phyloP scores from a whole-genome alignment of 768 basidiomycete genomes.

The Trametes punicea region DNA sequence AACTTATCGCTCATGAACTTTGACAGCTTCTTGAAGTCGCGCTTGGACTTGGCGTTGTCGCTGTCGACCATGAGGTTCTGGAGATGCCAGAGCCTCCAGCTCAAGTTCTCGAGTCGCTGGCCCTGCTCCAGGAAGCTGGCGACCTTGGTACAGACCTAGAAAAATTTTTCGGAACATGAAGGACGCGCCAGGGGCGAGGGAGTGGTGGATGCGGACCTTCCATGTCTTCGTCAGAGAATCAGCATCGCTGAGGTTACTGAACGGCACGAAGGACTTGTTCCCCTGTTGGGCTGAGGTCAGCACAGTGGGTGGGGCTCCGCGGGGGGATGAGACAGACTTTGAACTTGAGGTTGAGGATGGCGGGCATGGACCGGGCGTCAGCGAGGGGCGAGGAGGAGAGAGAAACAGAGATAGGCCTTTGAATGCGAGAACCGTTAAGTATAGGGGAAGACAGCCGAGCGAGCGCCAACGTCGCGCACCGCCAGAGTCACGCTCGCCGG shows the following conservation, averaged over 20 bases:
- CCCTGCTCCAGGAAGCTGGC: conserved; percentile 89
- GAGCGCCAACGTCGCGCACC: not conserved
- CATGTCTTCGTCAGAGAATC: conserved; percentile 87
- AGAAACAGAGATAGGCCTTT: conserved; percentile 9
- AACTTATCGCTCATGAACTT: conserved; percentile 89
- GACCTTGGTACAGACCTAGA: conserved; percentile 84
- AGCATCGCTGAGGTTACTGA: conserved; percentile 81
- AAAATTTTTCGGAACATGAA: conserved; percentile 4
- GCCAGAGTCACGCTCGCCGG: not conserved
- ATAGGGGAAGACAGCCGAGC: conserved; percentile 4
- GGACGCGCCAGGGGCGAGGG: not conserved
- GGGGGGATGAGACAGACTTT: conserved; percentile 43
- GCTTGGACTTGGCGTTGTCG: conserved; percentile 84
- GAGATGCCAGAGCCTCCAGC: conserved; percentile 90
- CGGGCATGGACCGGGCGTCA: conserved; percentile 52
- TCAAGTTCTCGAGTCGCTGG: conserved; percentile 86
- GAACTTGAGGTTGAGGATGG: conserved; percentile 85
- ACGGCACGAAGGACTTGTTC: conserved; percentile 94
- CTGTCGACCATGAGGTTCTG: conserved; percentile 89
- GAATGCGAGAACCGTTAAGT: conserved; percentile 17
- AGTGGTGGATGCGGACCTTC: conserved; percentile 54
- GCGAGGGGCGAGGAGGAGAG: conserved; percentile 12
- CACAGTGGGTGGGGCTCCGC: not conserved
- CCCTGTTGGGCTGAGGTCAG: conserved; percentile 44
- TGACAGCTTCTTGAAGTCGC: conserved; percentile 87